These are phyloP conservation scores for Arthrobotrys megalospora DNA, from an alignment of 2,329 filamentous ascomycete species.

Conservation along the genomic window DNA sequence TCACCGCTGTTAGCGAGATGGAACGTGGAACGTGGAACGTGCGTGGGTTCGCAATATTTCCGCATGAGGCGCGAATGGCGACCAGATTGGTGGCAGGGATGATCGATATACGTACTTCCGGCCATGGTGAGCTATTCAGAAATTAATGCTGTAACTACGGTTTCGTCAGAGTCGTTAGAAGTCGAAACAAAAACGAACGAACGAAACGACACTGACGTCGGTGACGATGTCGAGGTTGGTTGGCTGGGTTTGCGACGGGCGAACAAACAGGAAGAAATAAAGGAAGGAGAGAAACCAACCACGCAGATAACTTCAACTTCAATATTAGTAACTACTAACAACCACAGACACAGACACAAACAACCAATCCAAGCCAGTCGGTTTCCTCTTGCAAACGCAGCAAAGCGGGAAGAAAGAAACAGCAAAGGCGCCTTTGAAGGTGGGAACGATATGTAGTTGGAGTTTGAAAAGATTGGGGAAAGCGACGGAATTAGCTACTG, in stretches of 20 bases:
- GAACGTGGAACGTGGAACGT: conserved; percentile 24
- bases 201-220: conserved; percentile 2
- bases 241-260: conserved; percentile 31
- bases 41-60: conserved; percentile 6
- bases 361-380: conserved; percentile 8
- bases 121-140: conserved; percentile 44
- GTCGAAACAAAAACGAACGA: conserved; percentile 2
- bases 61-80: conserved; percentile 28
- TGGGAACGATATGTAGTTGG: conserved; percentile 26
- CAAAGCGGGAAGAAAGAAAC: conserved; percentile 12
- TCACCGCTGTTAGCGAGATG: conserved; percentile 37
- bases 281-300: conserved; percentile 21
- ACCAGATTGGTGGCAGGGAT: background rate
- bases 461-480: conserved; percentile 6
- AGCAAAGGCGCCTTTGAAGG: conserved; percentile 27
- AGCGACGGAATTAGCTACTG: conserved; percentile 46
- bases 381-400: conserved; percentile 19
- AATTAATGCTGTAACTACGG: conserved; percentile 16
- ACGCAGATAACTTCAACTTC: background rate
- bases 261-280: conserved; percentile 18
- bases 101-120: conserved; percentile 49
- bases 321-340: conserved; percentile 8
- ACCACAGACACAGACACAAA: conserved; percentile 13
- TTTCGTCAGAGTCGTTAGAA: conserved; percentile 29
- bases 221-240: conserved; percentile 24